phyloP scores from a whole-genome alignment of 2,329 filamentous ascomycete species.

The Dactylellina cionopaga region DNA sequence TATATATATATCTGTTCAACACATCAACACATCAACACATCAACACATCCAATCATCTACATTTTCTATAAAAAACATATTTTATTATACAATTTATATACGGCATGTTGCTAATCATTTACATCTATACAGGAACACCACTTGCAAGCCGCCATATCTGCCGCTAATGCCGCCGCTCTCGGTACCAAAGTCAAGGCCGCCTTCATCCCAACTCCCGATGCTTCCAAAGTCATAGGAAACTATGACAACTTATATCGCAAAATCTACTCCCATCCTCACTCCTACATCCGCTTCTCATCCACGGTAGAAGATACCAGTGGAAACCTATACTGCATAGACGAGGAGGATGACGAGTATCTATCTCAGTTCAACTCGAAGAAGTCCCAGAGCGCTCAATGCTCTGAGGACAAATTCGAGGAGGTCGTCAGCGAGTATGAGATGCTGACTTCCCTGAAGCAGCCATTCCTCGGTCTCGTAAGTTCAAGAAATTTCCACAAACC shows the following conservation, averaged over 20 bases:
- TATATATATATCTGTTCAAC: too few relatives aligned
- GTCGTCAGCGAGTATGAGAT: constrained; percentile 96
- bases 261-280: constrained; percentile 82
- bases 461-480: constrained; percentile 77
- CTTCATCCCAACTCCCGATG: constrained; percentile 75
- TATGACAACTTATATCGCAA: constrained; percentile 90
- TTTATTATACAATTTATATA: too few relatives aligned
- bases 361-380: constrained; percentile 81
- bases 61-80: constrained; percentile 31
- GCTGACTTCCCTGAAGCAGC: constrained; percentile 81
- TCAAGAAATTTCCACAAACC: background rate
- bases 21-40: constrained; percentile 10
- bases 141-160: constrained; percentile 83
- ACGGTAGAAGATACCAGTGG: constrained; percentile 96
- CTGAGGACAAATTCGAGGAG: constrained; percentile 90
- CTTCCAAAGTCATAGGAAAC: constrained; percentile 71
- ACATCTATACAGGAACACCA: constrained; percentile 80
- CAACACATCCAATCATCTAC: background rate
- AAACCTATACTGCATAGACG: constrained; percentile 91
- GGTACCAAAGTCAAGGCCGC: constrained; percentile 71
- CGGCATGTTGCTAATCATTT: constrained; percentile 35
- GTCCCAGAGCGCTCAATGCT: constrained; percentile 72
- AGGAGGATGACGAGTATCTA: constrained; percentile 86
- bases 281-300: constrained; percentile 97
- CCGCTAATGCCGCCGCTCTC: constrained; percentile 66